Conservation (phyloP, 2,329 filamentous ascomycete species). For the Waltergamsia citrina region DNA sequence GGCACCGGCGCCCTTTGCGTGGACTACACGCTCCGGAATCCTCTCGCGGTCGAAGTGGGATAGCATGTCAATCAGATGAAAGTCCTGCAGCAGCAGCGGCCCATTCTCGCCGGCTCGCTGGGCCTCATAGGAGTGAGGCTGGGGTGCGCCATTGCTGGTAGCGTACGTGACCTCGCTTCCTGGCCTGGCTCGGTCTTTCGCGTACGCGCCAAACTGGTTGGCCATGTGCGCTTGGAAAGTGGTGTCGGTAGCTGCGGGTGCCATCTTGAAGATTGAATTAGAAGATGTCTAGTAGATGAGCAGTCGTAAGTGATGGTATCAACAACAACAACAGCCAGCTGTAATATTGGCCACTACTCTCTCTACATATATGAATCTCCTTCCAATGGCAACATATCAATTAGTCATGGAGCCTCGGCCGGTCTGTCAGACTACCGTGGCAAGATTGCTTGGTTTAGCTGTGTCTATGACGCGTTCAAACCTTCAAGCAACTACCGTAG, state of each 20-base stretch:
- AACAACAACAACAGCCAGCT: no score
- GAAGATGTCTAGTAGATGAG: not conserved
- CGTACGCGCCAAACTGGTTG: slow-evolving; percentile 25
- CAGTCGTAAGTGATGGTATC: no score
- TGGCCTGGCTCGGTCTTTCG: slow-evolving; percentile 25
- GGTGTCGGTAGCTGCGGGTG: slow-evolving; percentile 17
- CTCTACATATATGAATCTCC: no score
- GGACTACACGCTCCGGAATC: slow-evolving; percentile 52
- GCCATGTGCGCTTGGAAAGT: slow-evolving; percentile 26
- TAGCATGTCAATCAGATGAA: slow-evolving; percentile 51
- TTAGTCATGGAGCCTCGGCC: no score
- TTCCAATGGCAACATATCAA: no score
- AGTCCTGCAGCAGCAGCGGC: slow-evolving; percentile 47
- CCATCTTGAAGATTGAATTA: slow-evolving; percentile 8
- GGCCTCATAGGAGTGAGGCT: slow-evolving; percentile 47
- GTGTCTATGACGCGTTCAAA: no score
- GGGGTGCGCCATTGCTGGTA: slow-evolving; percentile 45
- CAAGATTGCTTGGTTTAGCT: no score
- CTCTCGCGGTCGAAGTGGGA: slow-evolving; percentile 53
- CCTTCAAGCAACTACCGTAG: no score
- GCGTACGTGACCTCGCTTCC: slow-evolving; percentile 38
- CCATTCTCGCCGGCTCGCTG: slow-evolving; percentile 48
- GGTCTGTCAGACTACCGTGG: no score
- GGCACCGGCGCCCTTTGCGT: slow-evolving; percentile 49
- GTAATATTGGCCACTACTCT: no score